These are phyloP conservation scores for Cyclanthera cordifolia DNA, from an alignment of 306 rosid species.

Conservation along the genomic window DNA sequence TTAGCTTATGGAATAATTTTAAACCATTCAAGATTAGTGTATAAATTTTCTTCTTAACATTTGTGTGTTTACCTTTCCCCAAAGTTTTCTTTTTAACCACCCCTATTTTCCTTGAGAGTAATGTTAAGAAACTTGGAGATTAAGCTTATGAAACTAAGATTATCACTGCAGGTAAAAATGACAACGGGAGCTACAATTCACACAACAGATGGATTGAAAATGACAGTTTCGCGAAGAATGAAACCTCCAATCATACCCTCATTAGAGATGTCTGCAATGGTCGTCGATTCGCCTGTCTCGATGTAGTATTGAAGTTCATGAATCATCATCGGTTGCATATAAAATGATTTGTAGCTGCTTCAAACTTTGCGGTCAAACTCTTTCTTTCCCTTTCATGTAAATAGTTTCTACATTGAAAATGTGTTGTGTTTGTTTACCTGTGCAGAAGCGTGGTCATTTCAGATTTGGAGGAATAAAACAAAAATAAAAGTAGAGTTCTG, in stretches of 20 bases:
- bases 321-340: neutral
- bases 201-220: slow-evolving; percentile 78
- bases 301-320: no score
- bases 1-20: no score
- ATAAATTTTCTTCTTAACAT: neutral
- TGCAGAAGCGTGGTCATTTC: no score
- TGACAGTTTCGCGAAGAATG: slow-evolving; percentile 73
- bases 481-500: no score
- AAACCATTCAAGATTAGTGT: neutral
- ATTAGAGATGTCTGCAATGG: slow-evolving; percentile 40
- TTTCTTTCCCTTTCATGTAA: no score
- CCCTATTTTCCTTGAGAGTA: no score
- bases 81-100: neutral
- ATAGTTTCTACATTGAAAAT: no score
- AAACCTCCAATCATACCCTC: slow-evolving; percentile 66
- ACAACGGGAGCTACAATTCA: slow-evolving; percentile 97
- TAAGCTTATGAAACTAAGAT: neutral
- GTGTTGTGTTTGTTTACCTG: no score
- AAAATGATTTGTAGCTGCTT: neutral
- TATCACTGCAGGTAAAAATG: slow-evolving; percentile 60
- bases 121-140: slow-evolving; percentile 5
- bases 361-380: no score
- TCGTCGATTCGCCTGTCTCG: slow-evolving; percentile 35
- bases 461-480: no score
- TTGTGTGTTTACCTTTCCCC: neutral